These are phyloP conservation scores for Aspergillus quadricinctus DNA, from an alignment of 2,329 filamentous ascomycete genomes.

Conservation along the genomic window DNA sequence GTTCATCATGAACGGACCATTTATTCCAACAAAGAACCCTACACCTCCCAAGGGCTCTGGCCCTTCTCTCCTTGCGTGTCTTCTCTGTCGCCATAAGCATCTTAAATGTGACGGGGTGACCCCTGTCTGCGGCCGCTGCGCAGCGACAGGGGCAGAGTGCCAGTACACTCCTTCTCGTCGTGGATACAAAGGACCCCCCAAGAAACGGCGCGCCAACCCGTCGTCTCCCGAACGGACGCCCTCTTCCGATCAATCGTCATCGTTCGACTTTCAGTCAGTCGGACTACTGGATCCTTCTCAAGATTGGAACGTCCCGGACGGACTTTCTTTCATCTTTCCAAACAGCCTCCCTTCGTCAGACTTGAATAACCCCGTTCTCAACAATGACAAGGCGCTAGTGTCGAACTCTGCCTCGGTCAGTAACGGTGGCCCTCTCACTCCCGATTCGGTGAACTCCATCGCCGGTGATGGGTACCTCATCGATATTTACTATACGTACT, in stretches of 20 bases:
- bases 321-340: slow-evolving; percentile 20
- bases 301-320: slow-evolving; percentile 37
- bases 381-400: slow-evolving; percentile 13
- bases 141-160: slow-evolving; percentile 56
- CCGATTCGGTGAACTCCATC: slow-evolving; percentile 32
- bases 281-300: slow-evolving; percentile 34
- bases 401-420: slow-evolving; percentile 14
- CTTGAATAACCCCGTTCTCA: slow-evolving; percentile 22
- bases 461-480: slow-evolving; percentile 41
- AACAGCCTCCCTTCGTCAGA: slow-evolving; percentile 21
- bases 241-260: slow-evolving; percentile 41
- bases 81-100: slow-evolving; percentile 55
- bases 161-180: slow-evolving; percentile 69
- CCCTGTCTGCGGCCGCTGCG: slow-evolving; percentile 64
- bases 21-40: slow-evolving; percentile 11
- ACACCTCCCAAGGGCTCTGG: slow-evolving; percentile 22
- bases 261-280: slow-evolving; percentile 14
- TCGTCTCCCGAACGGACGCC: slow-evolving; percentile 42
- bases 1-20: slow-evolving; percentile 25
- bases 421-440: slow-evolving; percentile 28
- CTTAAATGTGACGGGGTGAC: slow-evolving; percentile 70
- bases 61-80: slow-evolving; percentile 44
- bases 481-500: slow-evolving; percentile 53
- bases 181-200: slow-evolving; percentile 67
- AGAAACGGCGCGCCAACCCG: slow-evolving; percentile 39